Evolutionary conservation across 1,284 basidiomycete species (phyloP), one percentile per base, ranked within the genome.

Genomic region (Exobasidium cylindrosporum): DNA sequence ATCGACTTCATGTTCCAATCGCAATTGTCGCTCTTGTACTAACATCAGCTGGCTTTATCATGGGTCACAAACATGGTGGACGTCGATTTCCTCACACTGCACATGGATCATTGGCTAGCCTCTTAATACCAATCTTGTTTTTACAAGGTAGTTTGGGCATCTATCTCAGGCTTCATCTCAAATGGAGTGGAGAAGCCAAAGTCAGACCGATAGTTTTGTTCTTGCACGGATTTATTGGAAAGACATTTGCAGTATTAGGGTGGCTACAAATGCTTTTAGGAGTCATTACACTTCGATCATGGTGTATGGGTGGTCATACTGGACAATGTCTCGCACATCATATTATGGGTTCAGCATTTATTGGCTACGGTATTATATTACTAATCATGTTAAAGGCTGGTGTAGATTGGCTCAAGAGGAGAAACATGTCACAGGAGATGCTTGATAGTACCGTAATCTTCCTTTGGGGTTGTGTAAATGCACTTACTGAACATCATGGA

Each of bases 161-260:
- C 62, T 97, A 96, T 81, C 87, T 97, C 66, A 97, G 95, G 81
- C 83, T 95, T 3, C 95, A 97, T 80, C 87, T 97, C 23, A 85
- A 93, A 66, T 76, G 74, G 74, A 46, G 57, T n/a, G 63, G 61
- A 2, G 91, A 97, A 81, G 83, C 84, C 65, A 85, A 85, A 0
- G 74, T 93, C 10, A 85, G 93, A 26, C 89, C 89, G 0, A 89
- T 85, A 72, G 85, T 88, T 5, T 89, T 92, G 13, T 81, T 83
- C 10, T 80, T 84, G 1, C 95, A 97, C 73, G 89, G 91, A 0
- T 71, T 91, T 17, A 81, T 97, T 2, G 95, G 95, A 21, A 93
- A 90, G 77, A 70, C 83, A 21, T 97, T 91, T 80, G 92, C 92
- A 0, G 83, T 97, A 59, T 73, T 97, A 17, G 94, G 89, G 21